Conservation (phyloP, 768 basidiomycete genomes). For the Lentinula raphanica region DNA sequence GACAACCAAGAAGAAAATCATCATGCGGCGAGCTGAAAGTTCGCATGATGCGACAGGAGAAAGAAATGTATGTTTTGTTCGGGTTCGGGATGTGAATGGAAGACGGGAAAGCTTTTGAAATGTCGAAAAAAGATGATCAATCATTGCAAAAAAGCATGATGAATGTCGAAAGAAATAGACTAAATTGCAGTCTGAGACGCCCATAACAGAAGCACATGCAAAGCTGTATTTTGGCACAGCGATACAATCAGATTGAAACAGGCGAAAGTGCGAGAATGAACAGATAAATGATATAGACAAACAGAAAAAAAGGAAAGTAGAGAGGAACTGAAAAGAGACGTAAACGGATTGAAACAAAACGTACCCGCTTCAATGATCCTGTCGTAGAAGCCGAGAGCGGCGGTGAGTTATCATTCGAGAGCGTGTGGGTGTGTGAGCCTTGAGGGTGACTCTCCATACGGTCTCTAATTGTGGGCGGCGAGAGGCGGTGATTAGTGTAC, state of each 20-base stretch:
- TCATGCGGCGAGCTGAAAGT: background rate
- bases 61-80: background rate
- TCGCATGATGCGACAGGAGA: too few relatives aligned
- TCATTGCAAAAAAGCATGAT: background rate
- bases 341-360: background rate
- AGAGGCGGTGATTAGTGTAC: background rate
- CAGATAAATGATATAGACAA: background rate
- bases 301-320: background rate
- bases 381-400: background rate
- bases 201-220: background rate
- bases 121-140: background rate
- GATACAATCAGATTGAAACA: background rate
- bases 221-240: background rate
- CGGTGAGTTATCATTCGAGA: background rate
- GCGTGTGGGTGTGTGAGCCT: background rate
- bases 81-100: background rate
- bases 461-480: background rate
- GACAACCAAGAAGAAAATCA: background rate
- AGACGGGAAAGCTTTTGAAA: background rate
- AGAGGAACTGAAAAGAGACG: background rate
- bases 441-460: background rate
- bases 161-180: background rate
- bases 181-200: background rate
- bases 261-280: too few relatives aligned
- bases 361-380: conserved; percentile 1